phyloP scores from a whole-genome alignment of 2,329 filamentous ascomycete genomes.

The Ophiocordyceps camponoti-floridani region DNA sequence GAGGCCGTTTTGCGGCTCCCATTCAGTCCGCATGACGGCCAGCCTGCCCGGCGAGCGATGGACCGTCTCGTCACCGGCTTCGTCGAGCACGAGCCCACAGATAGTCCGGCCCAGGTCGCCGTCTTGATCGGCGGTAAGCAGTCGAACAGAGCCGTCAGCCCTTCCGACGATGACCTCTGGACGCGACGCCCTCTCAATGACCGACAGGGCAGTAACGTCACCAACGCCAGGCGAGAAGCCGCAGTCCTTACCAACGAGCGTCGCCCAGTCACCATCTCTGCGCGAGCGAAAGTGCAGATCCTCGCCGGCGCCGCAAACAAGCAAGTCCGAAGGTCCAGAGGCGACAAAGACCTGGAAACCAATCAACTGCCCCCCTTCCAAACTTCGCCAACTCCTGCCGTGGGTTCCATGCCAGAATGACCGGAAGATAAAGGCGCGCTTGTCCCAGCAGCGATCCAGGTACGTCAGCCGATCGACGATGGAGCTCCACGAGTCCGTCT shows the following conservation, averaged over 20 bases:
- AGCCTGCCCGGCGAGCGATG: conserved; percentile 6
- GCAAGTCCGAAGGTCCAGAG: conserved; percentile 22
- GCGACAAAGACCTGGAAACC: conserved; percentile 26
- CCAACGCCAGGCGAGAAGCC: conserved; percentile 26
- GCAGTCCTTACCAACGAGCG: conserved; percentile 16
- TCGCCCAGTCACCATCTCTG: conserved; percentile 16
- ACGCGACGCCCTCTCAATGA: conserved; percentile 17
- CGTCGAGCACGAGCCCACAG: neutral
- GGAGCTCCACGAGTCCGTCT: conserved; percentile 14
- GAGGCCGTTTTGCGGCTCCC: conserved; percentile 11
- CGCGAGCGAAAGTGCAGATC: conserved; percentile 26
- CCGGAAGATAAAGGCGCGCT: conserved; percentile 21
- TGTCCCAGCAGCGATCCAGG: conserved; percentile 35
- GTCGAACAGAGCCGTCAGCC: conserved; percentile 28
- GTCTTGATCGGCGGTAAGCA: conserved; percentile 14
- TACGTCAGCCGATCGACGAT: conserved; percentile 29
- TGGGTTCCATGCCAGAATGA: conserved; percentile 7
- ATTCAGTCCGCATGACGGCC: conserved; percentile 16
- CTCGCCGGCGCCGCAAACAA: conserved; percentile 33
- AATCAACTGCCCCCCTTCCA: conserved; percentile 13
- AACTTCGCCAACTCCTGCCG: conserved; percentile 2
- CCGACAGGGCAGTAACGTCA: conserved; percentile 28
- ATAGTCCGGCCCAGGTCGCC: neutral
- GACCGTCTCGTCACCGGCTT: too few species aligned
- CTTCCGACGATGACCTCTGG: conserved; percentile 26